Evolutionary conservation across 495 filamentous ascomycete genomes (phyloP).

Genomic region (Hypoxylon intermedium): DNA sequence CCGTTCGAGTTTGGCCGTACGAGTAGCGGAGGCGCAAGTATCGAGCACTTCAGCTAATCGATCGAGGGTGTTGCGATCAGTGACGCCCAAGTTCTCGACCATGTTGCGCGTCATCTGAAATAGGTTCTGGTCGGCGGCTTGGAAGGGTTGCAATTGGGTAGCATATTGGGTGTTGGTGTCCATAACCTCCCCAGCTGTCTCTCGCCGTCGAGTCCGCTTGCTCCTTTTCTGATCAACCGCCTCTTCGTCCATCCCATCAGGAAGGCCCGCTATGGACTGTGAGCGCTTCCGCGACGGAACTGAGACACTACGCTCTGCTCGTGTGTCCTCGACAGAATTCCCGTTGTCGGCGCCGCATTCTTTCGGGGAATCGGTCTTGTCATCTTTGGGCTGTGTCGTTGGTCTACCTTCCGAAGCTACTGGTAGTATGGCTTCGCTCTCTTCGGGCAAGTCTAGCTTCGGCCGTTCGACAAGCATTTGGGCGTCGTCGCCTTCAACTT

Average conservation of each 20-base stretch:
- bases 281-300: slow-evolving; percentile 66
- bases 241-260: slow-evolving; percentile 60
- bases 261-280: slow-evolving; percentile 66
- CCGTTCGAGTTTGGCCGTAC: slow-evolving; percentile 50
- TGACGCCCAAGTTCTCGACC: slow-evolving; percentile 70
- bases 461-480: slow-evolving; percentile 49
- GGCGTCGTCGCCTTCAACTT: slow-evolving; percentile 45
- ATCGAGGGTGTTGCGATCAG: slow-evolving; percentile 56
- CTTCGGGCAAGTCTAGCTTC: slow-evolving; percentile 20
- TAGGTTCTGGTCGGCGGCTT: slow-evolving; percentile 76
- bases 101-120: slow-evolving; percentile 73
- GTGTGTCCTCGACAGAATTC: slow-evolving; percentile 28
- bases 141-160: slow-evolving; percentile 70
- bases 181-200: slow-evolving; percentile 74
- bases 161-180: slow-evolving; percentile 75
- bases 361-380: slow-evolving; percentile 35
- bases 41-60: slow-evolving; percentile 62
- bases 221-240: slow-evolving; percentile 75
- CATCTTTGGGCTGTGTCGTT: slow-evolving; percentile 27
- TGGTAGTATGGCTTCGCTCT: slow-evolving; percentile 6
- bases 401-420: slow-evolving; percentile 10
- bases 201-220: slow-evolving; percentile 81
- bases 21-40: slow-evolving; percentile 53
- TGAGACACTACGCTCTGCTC: slow-evolving; percentile 43
- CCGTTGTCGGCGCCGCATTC: slow-evolving; percentile 26